Percentiles rank a stretch among this genome's conserved stretches.
Conservation (phyloP, 2,329 filamentous ascomycete species). For the Penicillium decumbens region DNA sequence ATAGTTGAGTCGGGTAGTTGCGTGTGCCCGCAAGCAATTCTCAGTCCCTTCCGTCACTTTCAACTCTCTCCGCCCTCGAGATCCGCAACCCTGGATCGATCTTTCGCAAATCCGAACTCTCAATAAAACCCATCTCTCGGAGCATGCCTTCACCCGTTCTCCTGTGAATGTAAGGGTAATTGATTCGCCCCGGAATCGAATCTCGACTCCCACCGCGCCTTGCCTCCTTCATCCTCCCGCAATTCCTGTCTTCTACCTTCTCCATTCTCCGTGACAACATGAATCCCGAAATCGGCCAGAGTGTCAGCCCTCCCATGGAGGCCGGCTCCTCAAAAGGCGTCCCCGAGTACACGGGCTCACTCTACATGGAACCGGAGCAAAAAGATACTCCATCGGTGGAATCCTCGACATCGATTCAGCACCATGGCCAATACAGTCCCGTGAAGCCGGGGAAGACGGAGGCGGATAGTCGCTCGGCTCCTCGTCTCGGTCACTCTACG, state of each 20-base stretch:
- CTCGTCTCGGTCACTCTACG: slow-evolving; percentile 28
- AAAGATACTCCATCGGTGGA: slow-evolving; percentile 11
- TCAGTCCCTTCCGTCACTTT: not conserved
- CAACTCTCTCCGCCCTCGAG: not conserved
- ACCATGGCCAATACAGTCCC: slow-evolving; percentile 12
- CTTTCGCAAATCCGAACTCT: not conserved
- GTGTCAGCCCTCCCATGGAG: slow-evolving; percentile 32
- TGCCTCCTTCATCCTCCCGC: slow-evolving; percentile 4
- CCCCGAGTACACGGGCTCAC: slow-evolving; percentile 17
- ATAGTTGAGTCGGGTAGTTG: not conserved
- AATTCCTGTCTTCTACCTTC: not conserved
- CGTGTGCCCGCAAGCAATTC: not conserved
- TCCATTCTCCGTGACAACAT: slow-evolving; percentile 12
- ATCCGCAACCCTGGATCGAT: not conserved
- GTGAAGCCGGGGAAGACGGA: slow-evolving; percentile 20
- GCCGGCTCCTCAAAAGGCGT: slow-evolving; percentile 32
- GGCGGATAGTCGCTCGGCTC: slow-evolving; percentile 35
- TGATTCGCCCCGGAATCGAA: not conserved
- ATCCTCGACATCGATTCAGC: slow-evolving; percentile 6
- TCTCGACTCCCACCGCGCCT: not conserved
- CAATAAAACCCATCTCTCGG: not conserved
- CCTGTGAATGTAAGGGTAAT: not conserved
- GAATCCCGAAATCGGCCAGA: slow-evolving; percentile 21
- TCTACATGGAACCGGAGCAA: slow-evolving; percentile 10
- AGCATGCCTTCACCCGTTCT: not conserved